These are phyloP conservation scores for Trichothecium sympodiale DNA, from an alignment of 2,329 filamentous ascomycete species.

Conservation along the genomic window DNA sequence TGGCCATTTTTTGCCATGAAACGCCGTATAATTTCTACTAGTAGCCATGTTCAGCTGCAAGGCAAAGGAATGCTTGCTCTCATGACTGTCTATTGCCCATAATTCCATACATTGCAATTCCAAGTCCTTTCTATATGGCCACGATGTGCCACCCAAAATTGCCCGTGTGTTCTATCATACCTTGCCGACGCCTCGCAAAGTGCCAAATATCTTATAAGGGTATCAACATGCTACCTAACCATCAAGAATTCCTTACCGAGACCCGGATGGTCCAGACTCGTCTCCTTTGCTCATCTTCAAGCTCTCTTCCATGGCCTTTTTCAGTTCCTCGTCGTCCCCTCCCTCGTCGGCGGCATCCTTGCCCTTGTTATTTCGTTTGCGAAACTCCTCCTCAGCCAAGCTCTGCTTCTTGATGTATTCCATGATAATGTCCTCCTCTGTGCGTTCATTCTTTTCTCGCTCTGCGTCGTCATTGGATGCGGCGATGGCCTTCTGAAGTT, in stretches of 20 bases:
- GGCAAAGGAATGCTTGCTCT: too few relatives aligned
- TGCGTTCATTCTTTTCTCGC: constrained; percentile 29
- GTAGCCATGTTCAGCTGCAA: too few relatives aligned
- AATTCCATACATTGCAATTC: too few relatives aligned
- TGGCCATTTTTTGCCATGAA: too few relatives aligned
- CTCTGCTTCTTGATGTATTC: constrained; percentile 73
- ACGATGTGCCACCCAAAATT: too few relatives aligned
- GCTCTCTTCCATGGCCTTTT: constrained; percentile 43
- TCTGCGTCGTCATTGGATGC: constrained; percentile 32
- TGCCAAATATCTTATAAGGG: too few relatives aligned
- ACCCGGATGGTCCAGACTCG: constrained; percentile 13
- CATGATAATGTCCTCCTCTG: constrained; percentile 62
- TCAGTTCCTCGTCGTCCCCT: constrained; percentile 44
- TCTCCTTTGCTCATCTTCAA: constrained; percentile 27
- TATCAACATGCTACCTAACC: too few relatives aligned
- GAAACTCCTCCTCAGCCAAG: constrained; percentile 52
- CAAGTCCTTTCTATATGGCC: too few relatives aligned
- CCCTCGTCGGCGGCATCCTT: constrained; percentile 17
- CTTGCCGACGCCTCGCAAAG: too few relatives aligned
- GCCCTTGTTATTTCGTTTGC: constrained; percentile 20
- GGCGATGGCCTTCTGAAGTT: constrained; percentile 33
- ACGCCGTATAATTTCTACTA: too few relatives aligned
- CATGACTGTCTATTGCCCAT: too few relatives aligned
- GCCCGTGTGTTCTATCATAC: too few relatives aligned
- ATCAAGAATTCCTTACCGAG: not conserved